These are phyloP conservation scores for Plenodomus biglobosus DNA, from an alignment of 2,329 filamentous ascomycete species.

Conservation along the genomic window DNA sequence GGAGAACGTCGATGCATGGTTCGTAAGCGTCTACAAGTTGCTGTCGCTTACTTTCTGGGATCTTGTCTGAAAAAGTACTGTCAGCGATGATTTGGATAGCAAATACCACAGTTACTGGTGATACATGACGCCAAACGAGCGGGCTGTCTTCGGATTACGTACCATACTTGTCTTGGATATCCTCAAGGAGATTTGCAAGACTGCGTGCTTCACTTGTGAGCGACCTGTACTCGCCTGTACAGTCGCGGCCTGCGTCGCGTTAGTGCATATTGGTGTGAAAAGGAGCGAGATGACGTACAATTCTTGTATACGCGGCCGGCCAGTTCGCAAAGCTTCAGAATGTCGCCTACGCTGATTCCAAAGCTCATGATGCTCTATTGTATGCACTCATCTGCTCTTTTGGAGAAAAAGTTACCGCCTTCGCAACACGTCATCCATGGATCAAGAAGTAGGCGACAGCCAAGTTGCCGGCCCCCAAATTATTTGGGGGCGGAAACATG, in stretches of 20 bases:
- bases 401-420: not conserved
- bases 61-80: constrained; percentile 6
- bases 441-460: not conserved
- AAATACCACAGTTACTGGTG: not conserved
- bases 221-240: constrained; percentile 32
- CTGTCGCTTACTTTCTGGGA: constrained; percentile 20
- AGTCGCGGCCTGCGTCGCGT: constrained; percentile 29
- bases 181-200: constrained; percentile 31
- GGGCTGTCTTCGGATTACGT: not conserved
- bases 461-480: not conserved
- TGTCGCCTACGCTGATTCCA: constrained; percentile 27
- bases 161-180: constrained; percentile 32
- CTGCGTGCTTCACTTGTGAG: constrained; percentile 28
- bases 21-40: constrained; percentile 27
- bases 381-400: not conserved
- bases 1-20: constrained; percentile 29
- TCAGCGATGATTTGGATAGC: not conserved
- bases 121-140: too few species aligned
- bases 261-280: not conserved
- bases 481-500: not conserved
- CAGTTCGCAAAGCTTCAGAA: constrained; percentile 30
- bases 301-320: constrained; percentile 29
- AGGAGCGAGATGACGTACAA: constrained; percentile 12
- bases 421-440: not conserved
- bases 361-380: constrained; percentile 24